These are phyloP conservation scores for Cordyceps cicadae DNA, from an alignment of 2,329 filamentous ascomycete species.

Conservation along the genomic window DNA sequence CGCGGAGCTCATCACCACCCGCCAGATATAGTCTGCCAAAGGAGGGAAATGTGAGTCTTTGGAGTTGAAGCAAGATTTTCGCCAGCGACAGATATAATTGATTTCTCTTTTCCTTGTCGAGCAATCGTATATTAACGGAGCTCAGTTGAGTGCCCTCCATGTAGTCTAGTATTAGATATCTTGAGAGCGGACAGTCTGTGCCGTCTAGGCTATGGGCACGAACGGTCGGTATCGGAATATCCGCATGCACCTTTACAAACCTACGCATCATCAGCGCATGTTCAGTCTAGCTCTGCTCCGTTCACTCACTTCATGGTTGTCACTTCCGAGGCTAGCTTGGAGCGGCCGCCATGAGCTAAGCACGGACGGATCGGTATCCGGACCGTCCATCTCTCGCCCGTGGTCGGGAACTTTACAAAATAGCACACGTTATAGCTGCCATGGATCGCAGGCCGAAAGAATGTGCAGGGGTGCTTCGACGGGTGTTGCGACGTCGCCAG, in stretches of 20 bases:
- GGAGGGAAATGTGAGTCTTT: constrained; percentile 14
- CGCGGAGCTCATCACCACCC: constrained; percentile 6
- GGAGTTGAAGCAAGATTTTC: constrained; percentile 11
- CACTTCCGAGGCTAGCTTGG: constrained; percentile 15
- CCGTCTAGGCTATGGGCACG: constrained; percentile 9
- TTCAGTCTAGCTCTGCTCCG: background rate
- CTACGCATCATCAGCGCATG: background rate
- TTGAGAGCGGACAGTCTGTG: background rate
- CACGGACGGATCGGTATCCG: constrained; percentile 13
- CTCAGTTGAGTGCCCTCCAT: constrained; percentile 12
- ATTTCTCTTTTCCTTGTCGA: background rate
- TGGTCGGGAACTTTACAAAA: constrained; percentile 14
- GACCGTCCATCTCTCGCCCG: constrained; percentile 13
- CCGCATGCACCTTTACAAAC: constrained; percentile 12
- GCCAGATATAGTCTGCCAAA: constrained; percentile 13
- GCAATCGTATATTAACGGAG: background rate
- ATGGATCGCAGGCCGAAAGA: constrained; percentile 12
- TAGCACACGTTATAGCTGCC: constrained; percentile 17
- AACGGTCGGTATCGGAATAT: constrained; percentile 14
- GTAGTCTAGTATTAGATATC: constrained; percentile 18
- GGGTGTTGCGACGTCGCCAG: constrained; percentile 15
- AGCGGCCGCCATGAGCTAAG: constrained; percentile 2
- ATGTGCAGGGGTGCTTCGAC: constrained; percentile 10
- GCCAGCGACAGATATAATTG: constrained; percentile 10
- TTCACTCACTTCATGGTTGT: constrained; percentile 15